Evolutionary conservation across 352 stramenopile genomes (phyloP), one percentile per base, ranked within the genome.

Genomic region (Phytopythium boreale): DNA sequence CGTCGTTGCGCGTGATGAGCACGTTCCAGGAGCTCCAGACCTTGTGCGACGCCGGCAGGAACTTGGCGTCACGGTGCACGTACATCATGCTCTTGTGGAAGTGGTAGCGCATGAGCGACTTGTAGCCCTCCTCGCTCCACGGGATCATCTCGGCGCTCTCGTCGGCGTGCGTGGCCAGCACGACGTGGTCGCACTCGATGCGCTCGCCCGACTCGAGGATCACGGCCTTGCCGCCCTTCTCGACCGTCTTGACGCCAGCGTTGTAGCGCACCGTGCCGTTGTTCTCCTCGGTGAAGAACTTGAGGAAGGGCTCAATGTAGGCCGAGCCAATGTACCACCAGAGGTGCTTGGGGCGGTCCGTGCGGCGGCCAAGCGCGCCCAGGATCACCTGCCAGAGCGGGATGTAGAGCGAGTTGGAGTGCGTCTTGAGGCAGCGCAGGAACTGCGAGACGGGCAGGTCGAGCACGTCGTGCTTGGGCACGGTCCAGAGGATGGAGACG

Each of bases 11-110:
- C 39, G 84, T 92, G 69, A 95, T 95, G 64, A 88, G 77, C 60
- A 95, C 87, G 67, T 95, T 95, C 87, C 87, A 95, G 60, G 69
- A 84, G 72, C 77, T 89, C 87, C 87, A 95, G 47, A 89, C 77
- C 65, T 88, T 91, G 69, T 89, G 86, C 56, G 84, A 83, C 11
- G 74, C 75, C 52, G 84, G 81, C 59, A 95, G 62, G 72, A 95
- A 90, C 64, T 67, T 70, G 59, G 82, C 71, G 64, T 95, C 87
- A 56, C 87, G 84, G 66, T 95, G 87, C 36, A 95, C 75, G 66
- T 92, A 95, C 76, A 95, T 92, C 80, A 90, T 92, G 67, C 82
- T 89, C 74, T 93, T 93, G 82, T 95, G 87, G 80, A 77, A 95
- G 68, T 86, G 71, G 74, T 82, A 95, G 59, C 84, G 80, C 82